Conservation (phyloP, 352 stramenopile species). For the Thraustochytrium striatum region DNA sequence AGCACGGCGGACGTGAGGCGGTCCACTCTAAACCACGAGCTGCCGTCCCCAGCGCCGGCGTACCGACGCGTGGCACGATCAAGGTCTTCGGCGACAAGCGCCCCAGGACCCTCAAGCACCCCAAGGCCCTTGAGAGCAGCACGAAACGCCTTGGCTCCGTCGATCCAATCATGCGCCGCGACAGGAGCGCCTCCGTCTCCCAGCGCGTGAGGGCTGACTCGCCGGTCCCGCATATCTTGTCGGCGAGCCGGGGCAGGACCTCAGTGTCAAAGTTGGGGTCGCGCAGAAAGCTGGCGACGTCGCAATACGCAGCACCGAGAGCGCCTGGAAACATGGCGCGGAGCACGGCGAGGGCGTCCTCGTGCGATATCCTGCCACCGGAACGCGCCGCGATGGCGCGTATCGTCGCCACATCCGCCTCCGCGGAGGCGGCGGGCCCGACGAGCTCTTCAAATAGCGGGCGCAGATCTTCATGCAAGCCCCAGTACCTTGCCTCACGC, state of each 20-base stretch:
- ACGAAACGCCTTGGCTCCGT: neutral
- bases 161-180: neutral
- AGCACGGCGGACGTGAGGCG: no score
- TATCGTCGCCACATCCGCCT: neutral
- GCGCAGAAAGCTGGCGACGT: neutral
- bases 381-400: neutral
- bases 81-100: no score
- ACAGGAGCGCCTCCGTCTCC: neutral
- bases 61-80: neutral
- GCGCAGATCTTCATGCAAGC: neutral
- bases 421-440: neutral
- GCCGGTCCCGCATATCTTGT: neutral
- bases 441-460: neutral
- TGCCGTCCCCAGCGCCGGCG: no score
- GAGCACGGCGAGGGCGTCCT: neutral
- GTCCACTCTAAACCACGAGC: no score
- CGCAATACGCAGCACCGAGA: neutral
- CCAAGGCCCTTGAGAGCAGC: neutral
- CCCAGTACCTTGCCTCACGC: neutral
- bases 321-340: neutral
- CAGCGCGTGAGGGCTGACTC: neutral
- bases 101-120: neutral
- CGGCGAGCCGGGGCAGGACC: neutral
- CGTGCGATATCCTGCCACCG: neutral
- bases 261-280: neutral